phyloP scores from a whole-genome alignment of 2,329 filamentous ascomycete species.

The Penicillium occitanis region DNA sequence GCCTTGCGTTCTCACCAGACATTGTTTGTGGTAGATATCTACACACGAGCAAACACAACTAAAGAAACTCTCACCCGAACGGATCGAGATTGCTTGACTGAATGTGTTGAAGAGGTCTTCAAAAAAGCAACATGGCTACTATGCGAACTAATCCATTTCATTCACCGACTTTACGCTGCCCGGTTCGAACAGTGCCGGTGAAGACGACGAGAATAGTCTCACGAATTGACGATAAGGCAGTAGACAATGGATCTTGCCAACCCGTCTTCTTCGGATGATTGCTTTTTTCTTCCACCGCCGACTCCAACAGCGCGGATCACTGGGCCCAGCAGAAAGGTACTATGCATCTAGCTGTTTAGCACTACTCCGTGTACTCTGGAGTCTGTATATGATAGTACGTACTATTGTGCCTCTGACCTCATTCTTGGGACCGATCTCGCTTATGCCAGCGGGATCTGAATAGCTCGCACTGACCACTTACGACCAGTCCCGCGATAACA shows the following conservation, averaged over 20 bases:
- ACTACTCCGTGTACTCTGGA: not conserved
- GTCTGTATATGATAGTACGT: not conserved
- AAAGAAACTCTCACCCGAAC: not conserved
- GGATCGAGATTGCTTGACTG: not conserved
- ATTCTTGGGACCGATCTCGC: not conserved
- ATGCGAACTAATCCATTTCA: not conserved
- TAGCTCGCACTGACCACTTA: not conserved
- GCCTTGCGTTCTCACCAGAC: not conserved
- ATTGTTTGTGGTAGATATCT: not conserved
- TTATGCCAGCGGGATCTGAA: not conserved
- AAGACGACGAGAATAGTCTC: not conserved
- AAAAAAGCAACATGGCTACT: not conserved
- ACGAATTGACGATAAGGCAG: not conserved
- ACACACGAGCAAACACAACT: not conserved
- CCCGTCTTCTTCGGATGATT: not conserved
- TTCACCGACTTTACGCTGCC: not conserved
- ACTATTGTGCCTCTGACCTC: not conserved
- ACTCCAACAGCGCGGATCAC: not conserved
- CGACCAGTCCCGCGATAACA: not conserved
- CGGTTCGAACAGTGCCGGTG: not conserved
- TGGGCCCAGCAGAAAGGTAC: not conserved
- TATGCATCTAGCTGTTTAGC: not conserved
- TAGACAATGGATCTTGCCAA: not conserved
- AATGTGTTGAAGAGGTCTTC: not conserved
- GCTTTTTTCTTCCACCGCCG: not conserved